Evolutionary conservation across 179 eudicot genomes (phyloP).

Genomic region (Vitellaria paradoxa): DNA sequence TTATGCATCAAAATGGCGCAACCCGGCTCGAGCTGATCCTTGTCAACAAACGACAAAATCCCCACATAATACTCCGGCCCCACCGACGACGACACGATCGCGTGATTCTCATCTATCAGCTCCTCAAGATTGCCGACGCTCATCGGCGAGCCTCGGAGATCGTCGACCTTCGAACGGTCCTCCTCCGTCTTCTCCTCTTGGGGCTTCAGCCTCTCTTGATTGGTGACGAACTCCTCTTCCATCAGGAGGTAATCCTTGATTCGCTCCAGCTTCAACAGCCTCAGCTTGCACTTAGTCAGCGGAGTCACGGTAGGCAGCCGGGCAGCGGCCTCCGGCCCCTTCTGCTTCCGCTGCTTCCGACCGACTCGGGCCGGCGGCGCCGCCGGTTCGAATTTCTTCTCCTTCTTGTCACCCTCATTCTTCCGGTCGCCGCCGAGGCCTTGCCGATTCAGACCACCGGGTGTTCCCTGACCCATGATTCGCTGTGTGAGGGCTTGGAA

Average conservation of each 20-base stretch:
- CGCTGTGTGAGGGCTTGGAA: not conserved
- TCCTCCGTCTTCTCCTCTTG: constrained; percentile 97
- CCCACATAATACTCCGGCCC: constrained; percentile 95
- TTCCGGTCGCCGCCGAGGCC: constrained; percentile 52
- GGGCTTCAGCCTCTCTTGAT: constrained; percentile 82
- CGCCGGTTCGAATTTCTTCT: constrained; percentile 82
- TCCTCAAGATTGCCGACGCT: constrained; percentile 91
- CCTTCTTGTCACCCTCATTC: constrained; percentile 65
- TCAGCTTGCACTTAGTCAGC: constrained; percentile 67
- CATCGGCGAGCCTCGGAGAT: constrained; percentile 89
- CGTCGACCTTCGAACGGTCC: constrained; percentile 86
- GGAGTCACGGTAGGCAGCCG: constrained; percentile 82
- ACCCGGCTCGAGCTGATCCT: constrained; percentile 97
- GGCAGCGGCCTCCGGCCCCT: constrained; percentile 79
- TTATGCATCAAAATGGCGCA: constrained; percentile 95
- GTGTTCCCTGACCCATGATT: constrained; percentile 70
- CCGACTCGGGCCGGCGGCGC: constrained; percentile 90
- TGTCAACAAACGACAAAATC: constrained; percentile 82
- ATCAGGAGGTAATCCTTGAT: constrained; percentile 77
- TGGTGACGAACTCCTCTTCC: constrained; percentile 92
- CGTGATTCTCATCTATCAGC: constrained; percentile 94
- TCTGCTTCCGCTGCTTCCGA: constrained; percentile 82
- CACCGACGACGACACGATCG: constrained; percentile 84
- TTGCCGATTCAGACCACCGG: constrained; percentile 67
- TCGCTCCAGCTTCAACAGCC: constrained; percentile 78